A percentile compares a stretch with the other conserved stretches of the same genome.
Conservation (phyloP, 768 basidiomycete species). For the Wakefieldia striispora region DNA sequence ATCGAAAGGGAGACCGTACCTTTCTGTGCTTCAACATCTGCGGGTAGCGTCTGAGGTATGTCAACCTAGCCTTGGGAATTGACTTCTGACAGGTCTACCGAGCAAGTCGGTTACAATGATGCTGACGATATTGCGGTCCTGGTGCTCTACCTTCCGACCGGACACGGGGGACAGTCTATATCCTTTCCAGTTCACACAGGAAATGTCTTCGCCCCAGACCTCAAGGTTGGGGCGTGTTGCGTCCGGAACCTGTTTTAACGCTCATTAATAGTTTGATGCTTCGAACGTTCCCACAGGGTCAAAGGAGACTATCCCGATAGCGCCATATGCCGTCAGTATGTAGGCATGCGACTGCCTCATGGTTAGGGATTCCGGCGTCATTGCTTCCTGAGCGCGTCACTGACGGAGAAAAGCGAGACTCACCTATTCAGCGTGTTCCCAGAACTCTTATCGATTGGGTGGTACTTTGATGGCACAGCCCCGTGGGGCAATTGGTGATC, state of each 20-base stretch:
- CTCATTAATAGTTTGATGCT: conserved; percentile 1
- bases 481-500: background rate
- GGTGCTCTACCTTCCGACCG: background rate
- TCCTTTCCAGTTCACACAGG: conserved; percentile 3
- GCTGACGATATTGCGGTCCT: background rate
- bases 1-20: conserved; percentile 8
- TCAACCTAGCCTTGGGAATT: conserved; percentile 2
- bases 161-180: conserved; percentile 13
- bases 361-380: conserved; percentile 9
- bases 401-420: conserved; percentile 6
- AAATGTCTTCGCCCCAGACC: conserved; percentile 2
- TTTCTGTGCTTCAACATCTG: conserved; percentile 8
- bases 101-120: background rate
- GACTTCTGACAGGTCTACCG: background rate
- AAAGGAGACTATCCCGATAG: conserved; percentile 7
- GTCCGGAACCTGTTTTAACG: conserved; percentile 8
- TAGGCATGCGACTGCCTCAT: conserved; percentile 13
- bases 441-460: conserved; percentile 11
- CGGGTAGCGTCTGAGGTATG: background rate
- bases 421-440: conserved; percentile 16
- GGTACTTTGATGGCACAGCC: conserved; percentile 7
- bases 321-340: background rate
- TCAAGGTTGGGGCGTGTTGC: conserved; percentile 17
- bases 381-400: conserved; percentile 15
- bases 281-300: background rate